Base-by-base conservation (phyloP, 768 basidiomycete species). In the Pleurotus tuoliensis region DNA sequence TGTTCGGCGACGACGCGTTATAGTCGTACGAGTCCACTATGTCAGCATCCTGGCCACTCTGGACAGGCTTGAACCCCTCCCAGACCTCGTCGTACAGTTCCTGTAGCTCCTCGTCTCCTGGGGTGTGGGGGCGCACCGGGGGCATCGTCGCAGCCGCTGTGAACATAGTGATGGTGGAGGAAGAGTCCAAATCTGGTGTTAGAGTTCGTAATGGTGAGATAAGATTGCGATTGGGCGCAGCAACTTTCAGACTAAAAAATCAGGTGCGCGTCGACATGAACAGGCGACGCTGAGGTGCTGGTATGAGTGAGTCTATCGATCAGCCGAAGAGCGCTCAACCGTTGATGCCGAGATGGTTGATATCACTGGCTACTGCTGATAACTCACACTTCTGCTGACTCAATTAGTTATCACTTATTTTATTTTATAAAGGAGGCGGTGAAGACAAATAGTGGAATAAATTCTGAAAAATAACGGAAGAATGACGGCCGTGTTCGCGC, bases 81-180 rank as follows among this genome's bases (percentile, higher is more conserved):
- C 86, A 85, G 18, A 90, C 88, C 67, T 88, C 85, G 60, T 89
- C 81, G 69, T 90, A 91, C 44, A 91, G 79, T 56, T 79, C 77
- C 62, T 88, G 85, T 4, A 90, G 77, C 64, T 90, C 88, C 63
- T 84, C 83, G 59, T 90, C 88, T 39, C 81, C 80, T 3, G 85
- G 82, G 48, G 76, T 71, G 9, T 24, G 58, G 3, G 58, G 22
- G 41, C 39, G 15, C 30, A 49, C n/a, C 15, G 4, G 8, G 16
- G 49, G 53, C 20, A 43, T 44, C n/a, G 49, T 16, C 13, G 30
- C 16, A 12, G 49, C 16, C 15, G 39, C 18, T n/a, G n/a, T 24
- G 13, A 39, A 24, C 34, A 25, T 39, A 20, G 51, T 50, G 24
- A n/a, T 50, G 6, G 8, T 40, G 39, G 51, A 13, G 37, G 20